phyloP scores from a whole-genome alignment of 495 filamentous ascomycete species.

The Penicillium fimorum region DNA sequence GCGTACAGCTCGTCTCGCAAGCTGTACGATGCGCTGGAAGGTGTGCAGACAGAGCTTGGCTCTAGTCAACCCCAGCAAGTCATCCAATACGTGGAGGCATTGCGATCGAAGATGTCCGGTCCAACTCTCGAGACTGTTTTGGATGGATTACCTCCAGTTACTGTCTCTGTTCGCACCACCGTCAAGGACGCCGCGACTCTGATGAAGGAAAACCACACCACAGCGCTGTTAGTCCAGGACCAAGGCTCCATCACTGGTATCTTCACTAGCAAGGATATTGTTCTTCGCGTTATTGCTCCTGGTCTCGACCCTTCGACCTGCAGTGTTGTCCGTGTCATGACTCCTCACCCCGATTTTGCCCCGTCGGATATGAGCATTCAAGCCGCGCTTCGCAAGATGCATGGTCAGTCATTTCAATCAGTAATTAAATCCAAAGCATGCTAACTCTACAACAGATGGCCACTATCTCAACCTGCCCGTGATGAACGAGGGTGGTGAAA shows the following conservation, averaged over 20 bases:
- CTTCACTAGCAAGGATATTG: conserved; percentile 99
- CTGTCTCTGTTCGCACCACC: conserved; percentile 91
- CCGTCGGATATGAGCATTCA: conserved; percentile 99
- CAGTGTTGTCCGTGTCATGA: conserved; percentile 98
- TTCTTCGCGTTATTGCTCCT: conserved; percentile 95
- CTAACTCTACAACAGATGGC: conserved; percentile 63
- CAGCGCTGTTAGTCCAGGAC: conserved; percentile 93
- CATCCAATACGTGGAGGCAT: conserved; percentile 96
- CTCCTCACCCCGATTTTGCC: conserved; percentile 96
- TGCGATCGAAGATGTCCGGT: conserved; percentile 95
- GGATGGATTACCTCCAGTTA: conserved; percentile 86
- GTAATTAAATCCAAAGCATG: conserved; percentile 2
- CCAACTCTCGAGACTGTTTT: conserved; percentile 94
- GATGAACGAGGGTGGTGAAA: conserved; percentile 96
- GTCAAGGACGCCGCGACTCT: conserved; percentile 90
- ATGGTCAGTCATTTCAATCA: conserved; percentile 59
- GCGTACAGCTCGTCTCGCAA: conserved; percentile 95
- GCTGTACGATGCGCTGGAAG: conserved; percentile 94
- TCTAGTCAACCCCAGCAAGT: conserved; percentile 97
- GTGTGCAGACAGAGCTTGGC: conserved; percentile 96
- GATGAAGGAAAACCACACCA: conserved; percentile 99
- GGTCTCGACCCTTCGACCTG: conserved; percentile 92
- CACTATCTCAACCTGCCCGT: conserved; percentile 98
- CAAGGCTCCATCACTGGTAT: conserved; percentile 97
- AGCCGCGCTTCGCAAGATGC: conserved; percentile 96